Conservation (phyloP, 2,329 filamentous ascomycete species). For the Aspergillus awamori region DNA sequence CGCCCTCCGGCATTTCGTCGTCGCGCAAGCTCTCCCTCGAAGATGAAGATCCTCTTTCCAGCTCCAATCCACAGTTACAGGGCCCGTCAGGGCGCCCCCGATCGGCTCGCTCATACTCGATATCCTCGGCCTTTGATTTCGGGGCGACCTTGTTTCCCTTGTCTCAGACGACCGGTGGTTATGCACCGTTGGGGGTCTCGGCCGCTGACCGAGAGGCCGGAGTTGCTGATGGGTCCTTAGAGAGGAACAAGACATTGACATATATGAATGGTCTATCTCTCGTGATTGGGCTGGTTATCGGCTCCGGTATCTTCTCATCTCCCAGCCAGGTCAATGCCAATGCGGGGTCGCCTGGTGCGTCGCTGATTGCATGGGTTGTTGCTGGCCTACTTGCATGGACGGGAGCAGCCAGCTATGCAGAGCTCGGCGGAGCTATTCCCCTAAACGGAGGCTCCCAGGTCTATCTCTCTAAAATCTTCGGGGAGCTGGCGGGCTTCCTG, state of each 20-base stretch:
- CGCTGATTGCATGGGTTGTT: conserved; percentile 86
- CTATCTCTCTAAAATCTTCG: conserved; percentile 94
- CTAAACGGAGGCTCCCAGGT: conserved; percentile 93
- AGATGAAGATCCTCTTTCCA: conserved; percentile 74
- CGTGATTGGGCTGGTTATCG: conserved; percentile 91
- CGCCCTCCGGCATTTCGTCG: conserved; percentile 83
- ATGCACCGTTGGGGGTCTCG: conserved; percentile 82
- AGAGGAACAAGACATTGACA: conserved; percentile 94
- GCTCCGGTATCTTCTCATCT: conserved; percentile 93
- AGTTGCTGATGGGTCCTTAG: conserved; percentile 75
- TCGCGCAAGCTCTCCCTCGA: conserved; percentile 88
- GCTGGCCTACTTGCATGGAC: conserved; percentile 96
- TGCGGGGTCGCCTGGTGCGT: conserved; percentile 86
- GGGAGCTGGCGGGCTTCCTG: conserved; percentile 86
- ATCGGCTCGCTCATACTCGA: conserved; percentile 74
- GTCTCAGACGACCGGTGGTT: conserved; percentile 77
- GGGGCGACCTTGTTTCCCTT: conserved; percentile 90
- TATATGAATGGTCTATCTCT: conserved; percentile 91
- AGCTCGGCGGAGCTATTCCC: conserved; percentile 92
- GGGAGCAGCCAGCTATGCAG: conserved; percentile 90
- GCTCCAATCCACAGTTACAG: conserved; percentile 54
- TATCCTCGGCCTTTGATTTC: conserved; percentile 94
- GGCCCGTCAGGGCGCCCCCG: conserved; percentile 51
- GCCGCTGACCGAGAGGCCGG: conserved; percentile 61
- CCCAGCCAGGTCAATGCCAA: conserved; percentile 91